phyloP scores from a whole-genome alignment of 495 filamentous ascomycete species.

The Daldinia bambusicola region DNA sequence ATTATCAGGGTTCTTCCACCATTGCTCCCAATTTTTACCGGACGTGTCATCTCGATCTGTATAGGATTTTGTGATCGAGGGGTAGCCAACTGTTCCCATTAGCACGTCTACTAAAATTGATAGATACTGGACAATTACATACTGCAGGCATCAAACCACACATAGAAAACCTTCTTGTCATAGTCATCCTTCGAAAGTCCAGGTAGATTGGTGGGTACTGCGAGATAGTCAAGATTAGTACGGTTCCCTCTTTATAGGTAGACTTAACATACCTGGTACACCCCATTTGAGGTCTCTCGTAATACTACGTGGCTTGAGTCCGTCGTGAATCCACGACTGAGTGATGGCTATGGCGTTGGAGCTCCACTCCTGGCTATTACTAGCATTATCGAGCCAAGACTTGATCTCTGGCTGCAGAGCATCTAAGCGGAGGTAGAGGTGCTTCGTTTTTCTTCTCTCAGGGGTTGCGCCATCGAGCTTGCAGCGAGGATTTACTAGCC shows the following conservation, averaged over 20 bases:
- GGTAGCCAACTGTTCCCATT: constrained; percentile 73
- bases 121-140: constrained; percentile 9
- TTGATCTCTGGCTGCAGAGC: constrained; percentile 78
- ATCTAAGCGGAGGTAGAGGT: constrained; percentile 81
- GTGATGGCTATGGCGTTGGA: constrained; percentile 78
- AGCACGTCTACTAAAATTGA: constrained; percentile 1
- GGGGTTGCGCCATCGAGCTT: constrained; percentile 87
- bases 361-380: constrained; percentile 70
- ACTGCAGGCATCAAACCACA: constrained; percentile 97
- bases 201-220: constrained; percentile 47
- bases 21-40: constrained; percentile 80
- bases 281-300: constrained; percentile 95
- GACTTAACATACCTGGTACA: constrained; percentile 64
- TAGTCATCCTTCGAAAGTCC: constrained; percentile 71
- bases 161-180: constrained; percentile 89
- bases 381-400: constrained; percentile 70
- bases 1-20: constrained; percentile 92
- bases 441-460: constrained; percentile 69
- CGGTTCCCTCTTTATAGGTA: background rate
- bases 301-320: constrained; percentile 84
- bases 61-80: constrained; percentile 93
- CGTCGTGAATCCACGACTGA: constrained; percentile 82
- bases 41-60: constrained; percentile 61
- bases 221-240: constrained; percentile 20
- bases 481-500: constrained; percentile 68